Evolutionary conservation across 345 rosid genomes (phyloP).

Genomic region (Brassica nigra): DNA sequence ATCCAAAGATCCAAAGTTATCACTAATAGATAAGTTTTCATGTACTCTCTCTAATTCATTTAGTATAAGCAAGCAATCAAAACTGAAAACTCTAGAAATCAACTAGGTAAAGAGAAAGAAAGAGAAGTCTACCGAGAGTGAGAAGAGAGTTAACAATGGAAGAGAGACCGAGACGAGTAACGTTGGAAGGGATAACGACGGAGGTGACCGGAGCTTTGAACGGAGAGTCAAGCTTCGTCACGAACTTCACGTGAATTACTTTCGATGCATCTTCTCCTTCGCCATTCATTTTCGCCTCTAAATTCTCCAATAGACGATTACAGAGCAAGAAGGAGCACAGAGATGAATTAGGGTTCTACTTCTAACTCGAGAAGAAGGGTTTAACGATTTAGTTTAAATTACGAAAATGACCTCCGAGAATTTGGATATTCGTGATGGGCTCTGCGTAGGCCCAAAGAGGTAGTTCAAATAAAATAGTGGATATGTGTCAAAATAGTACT

Average conservation of each 20-base stretch:
- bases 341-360: slow-evolving; percentile 32
- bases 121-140: slow-evolving; percentile 45
- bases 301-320: slow-evolving; percentile 2
- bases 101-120: no score
- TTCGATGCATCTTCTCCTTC: slow-evolving; percentile 51
- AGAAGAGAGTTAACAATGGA: slow-evolving; percentile 69
- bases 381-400: background rate
- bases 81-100: background rate
- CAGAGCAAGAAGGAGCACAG: slow-evolving; percentile 11
- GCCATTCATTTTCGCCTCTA: slow-evolving; percentile 37
- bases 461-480: no score
- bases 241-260: slow-evolving; percentile 77
- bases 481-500: background rate
- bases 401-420: background rate
- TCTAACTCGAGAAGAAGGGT: slow-evolving; percentile 15
- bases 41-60: background rate
- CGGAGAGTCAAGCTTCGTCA: slow-evolving; percentile 72
- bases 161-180: slow-evolving; percentile 89
- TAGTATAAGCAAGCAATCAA: background rate
- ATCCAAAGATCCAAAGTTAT: background rate
- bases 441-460: background rate
- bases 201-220: slow-evolving; percentile 57
- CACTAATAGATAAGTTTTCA: no score
- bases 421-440: background rate
- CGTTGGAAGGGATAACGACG: slow-evolving; percentile 75